phyloP scores from a whole-genome alignment of 2,329 filamentous ascomycete species.

The Phyllosticta citriasiana region DNA sequence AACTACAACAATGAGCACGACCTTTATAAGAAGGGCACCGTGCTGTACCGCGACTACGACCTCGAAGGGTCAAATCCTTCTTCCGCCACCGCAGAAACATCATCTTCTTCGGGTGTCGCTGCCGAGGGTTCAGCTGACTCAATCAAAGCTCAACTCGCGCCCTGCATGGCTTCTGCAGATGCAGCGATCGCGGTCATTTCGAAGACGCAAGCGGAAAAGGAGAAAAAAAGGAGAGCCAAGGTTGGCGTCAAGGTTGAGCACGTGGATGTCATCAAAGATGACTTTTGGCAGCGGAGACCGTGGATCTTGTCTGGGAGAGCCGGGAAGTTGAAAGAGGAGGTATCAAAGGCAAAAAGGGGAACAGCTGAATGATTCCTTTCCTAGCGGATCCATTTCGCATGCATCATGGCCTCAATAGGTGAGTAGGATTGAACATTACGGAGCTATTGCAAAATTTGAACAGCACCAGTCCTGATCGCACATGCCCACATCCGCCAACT shows the following conservation, averaged over 20 bases:
- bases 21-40: conserved; percentile 87
- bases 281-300: conserved; percentile 81
- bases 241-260: conserved; percentile 74
- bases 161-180: not conserved
- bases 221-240: conserved; percentile 71
- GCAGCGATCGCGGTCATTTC: conserved; percentile 37
- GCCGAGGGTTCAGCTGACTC: not conserved
- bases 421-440: not conserved
- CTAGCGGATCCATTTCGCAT: not conserved
- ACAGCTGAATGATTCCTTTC: not conserved
- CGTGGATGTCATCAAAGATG: conserved; percentile 88
- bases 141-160: not conserved
- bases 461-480: not conserved
- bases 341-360: not conserved
- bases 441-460: not conserved
- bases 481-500: not conserved
- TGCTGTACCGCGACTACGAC: conserved; percentile 57
- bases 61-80: not conserved
- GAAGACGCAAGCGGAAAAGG: conserved; percentile 73
- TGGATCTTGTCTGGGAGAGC: conserved; percentile 48
- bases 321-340: conserved; percentile 10
- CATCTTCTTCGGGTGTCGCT: conserved; percentile 16
- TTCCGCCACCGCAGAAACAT: conserved; percentile 26
- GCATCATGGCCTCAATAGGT: not conserved
- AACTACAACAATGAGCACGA: conserved; percentile 97